A percentile compares a stretch with the other conserved stretches of the same genome.
phyloP scores from a whole-genome alignment of 2,329 filamentous ascomycete genomes.

The Bipolaris cookei region DNA sequence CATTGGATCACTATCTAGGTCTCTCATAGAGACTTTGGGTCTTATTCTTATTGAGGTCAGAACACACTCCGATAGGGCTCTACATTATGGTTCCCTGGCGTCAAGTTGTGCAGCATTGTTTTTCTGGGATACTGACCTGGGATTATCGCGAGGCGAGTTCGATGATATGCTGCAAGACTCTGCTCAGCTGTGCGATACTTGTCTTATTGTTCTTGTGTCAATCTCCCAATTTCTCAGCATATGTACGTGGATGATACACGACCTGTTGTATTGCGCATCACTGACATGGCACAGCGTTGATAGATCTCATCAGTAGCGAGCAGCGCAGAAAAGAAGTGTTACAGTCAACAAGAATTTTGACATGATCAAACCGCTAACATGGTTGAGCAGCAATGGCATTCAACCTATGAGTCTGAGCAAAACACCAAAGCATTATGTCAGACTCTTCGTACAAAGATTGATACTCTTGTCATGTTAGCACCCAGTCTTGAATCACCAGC shows the following conservation, averaged over 20 bases:
- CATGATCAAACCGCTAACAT: background rate
- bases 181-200: background rate
- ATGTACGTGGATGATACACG: background rate
- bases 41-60: background rate
- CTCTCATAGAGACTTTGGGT: background rate
- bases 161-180: background rate
- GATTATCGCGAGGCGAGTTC: background rate
- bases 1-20: background rate
- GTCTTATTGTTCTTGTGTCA: background rate
- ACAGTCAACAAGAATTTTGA: background rate
- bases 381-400: background rate
- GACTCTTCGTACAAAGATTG: conserved; percentile 8
- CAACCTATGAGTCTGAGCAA: background rate
- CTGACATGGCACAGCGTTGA: background rate
- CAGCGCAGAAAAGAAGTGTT: background rate
- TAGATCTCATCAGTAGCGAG: background rate
- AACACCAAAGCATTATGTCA: background rate
- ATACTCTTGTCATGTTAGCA: conserved; percentile 11
- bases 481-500: conserved; percentile 10
- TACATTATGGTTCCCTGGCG: background rate
- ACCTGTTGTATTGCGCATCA: background rate
- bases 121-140: background rate
- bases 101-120: background rate
- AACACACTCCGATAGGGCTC: background rate
- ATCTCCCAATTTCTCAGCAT: conserved; percentile 1